Base-by-base conservation (phyloP, 495 filamentous ascomycete genomes). In the Neurospora tetraspora region DNA sequence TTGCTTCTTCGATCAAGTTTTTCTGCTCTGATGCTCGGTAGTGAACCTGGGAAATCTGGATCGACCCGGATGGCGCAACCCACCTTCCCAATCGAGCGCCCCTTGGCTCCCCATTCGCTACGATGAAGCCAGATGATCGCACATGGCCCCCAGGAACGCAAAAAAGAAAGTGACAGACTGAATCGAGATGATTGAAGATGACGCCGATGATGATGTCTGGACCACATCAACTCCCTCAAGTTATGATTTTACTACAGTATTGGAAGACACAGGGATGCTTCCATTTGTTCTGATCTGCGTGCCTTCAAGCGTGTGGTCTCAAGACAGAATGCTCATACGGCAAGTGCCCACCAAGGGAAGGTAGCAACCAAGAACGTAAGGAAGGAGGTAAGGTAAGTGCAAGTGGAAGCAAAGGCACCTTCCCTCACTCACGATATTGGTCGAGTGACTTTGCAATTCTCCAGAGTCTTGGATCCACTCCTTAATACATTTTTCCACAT, bases 21-120 rank as follows among this genome's bases (percentile, higher is more conserved):
- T 27, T 65, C 53, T 65, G 31, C 53, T 65, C 53, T 65, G 53
- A 65, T 65, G 31, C 27, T 65, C 53, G 34, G 14, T 7, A 34
- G 6, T 65, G 53, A 36, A 59, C 20, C 47, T 65, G 27, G 53
- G 53, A 65, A 65, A 34, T 65, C 53, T 65, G 53, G 53, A 65
- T 65, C 53, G 53, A 65, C 53, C 27, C 27, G 27, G 27, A 71
- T 34, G 69, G 59, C 70, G 37, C 27, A 42, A 59, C 70, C 70
- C 73, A 74, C 73, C 73, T 74, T 72, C 73, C 73, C 71, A 40
- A 68, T 72, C 59, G 70, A 37, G 73, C 61, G n/a, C 14, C 39
- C 59, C 53, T 53, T 69, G 39, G 42, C 71, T 31, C 40, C 75
- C 73, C 16, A 68, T 74, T 74, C 38, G 74, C 72, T 45, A 47